Evolutionary conservation across 75 land plant genomes (phyloP).

Genomic region (Selaginella tamariscina): DNA sequence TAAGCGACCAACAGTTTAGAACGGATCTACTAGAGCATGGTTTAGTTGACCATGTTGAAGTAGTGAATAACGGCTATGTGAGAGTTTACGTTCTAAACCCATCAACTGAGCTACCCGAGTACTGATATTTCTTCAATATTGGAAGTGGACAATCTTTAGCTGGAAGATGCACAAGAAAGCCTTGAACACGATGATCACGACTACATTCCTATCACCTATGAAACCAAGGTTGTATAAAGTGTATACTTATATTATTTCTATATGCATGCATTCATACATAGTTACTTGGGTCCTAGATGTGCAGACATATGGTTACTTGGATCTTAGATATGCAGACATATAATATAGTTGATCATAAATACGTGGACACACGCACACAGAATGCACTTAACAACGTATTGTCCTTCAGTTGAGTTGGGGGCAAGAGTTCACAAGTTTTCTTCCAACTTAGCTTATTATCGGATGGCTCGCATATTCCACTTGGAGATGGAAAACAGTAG

Average conservation of each 20-base stretch:
- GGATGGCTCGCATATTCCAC: conserved; percentile 19
- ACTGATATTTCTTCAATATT: conserved; percentile 37
- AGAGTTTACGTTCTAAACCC: conserved; percentile 12
- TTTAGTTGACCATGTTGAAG: conserved; percentile 12
- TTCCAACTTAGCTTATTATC: conserved; percentile 34
- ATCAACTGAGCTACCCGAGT: conserved; percentile 14
- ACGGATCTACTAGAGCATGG: conserved; percentile 1
- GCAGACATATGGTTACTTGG: no score
- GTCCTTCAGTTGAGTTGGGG: conserved; percentile 34
- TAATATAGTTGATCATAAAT: no score
- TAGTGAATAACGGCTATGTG: conserved; percentile 2
- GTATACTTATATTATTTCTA: no score
- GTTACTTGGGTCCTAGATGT: no score
- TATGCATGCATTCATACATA: no score
- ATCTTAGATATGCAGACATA: no score
- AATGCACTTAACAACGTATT: no score
- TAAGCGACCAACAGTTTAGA: background rate
- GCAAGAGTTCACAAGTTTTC: conserved; percentile 30
- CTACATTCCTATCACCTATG: conserved; percentile 83
- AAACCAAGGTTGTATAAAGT: no score
- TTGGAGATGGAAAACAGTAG: conserved; percentile 4
- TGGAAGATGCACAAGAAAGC: conserved; percentile 40
- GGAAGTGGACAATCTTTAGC: conserved; percentile 44
- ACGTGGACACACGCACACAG: no score
- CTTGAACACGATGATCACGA: conserved; percentile 67